A percentile compares a stretch with the other conserved stretches of the same genome.
Evolutionary conservation across 495 filamentous ascomycete genomes (phyloP).

Genomic region (Podospora sp.): DNA sequence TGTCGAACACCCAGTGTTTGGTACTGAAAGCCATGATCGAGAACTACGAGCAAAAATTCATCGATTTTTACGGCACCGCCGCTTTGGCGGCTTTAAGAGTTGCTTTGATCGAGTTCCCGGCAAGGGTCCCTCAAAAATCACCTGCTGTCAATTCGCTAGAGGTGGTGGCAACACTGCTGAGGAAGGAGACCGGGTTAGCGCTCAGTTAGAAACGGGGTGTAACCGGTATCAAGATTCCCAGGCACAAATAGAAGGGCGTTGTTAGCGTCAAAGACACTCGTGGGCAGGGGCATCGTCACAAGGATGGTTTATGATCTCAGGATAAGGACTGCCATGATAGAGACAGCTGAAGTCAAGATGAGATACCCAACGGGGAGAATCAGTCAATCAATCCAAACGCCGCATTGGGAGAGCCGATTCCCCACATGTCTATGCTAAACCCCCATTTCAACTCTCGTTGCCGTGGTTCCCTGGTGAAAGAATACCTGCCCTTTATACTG

Average conservation of each 20-base stretch:
- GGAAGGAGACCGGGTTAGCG: slow-evolving; percentile 59
- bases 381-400: slow-evolving; percentile 13
- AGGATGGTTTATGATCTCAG: not conserved
- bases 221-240: not conserved
- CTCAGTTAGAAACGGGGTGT: slow-evolving; percentile 30
- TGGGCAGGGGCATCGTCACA: not conserved
- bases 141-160: slow-evolving; percentile 60
- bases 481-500: not conserved
- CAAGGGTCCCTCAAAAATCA: slow-evolving; percentile 48
- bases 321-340: not conserved
- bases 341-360: slow-evolving; percentile 5
- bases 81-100: slow-evolving; percentile 64
- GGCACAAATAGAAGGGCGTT: not conserved
- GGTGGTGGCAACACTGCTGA: slow-evolving; percentile 61
- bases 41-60: slow-evolving; percentile 67
- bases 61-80: slow-evolving; percentile 74
- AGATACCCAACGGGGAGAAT: slow-evolving; percentile 14
- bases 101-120: slow-evolving; percentile 70
- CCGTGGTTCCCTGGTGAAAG: not conserved
- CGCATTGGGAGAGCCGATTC: not conserved
- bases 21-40: slow-evolving; percentile 78
- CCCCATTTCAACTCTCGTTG: not conserved
- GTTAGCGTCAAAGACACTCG: not conserved
- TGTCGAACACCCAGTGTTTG: slow-evolving; percentile 76
- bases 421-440: not conserved